Evolutionary conservation across 2,329 filamentous ascomycete genomes (phyloP).

Genomic region (Curvularia sp.): DNA sequence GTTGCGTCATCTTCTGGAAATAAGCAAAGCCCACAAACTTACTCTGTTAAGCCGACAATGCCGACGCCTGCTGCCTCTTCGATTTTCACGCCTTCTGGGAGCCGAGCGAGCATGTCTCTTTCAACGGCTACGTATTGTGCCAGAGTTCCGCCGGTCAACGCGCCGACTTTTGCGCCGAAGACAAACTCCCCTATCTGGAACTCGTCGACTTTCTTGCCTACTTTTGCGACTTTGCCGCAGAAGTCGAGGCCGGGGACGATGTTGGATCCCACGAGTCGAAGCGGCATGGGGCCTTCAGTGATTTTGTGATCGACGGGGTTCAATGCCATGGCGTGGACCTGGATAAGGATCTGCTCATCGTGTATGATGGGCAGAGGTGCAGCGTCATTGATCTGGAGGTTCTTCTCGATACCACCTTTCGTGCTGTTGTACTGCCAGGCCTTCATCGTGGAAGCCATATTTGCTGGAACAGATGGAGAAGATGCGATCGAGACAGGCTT

Average conservation of each 20-base stretch:
- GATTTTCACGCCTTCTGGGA: constrained; percentile 39
- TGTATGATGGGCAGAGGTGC: constrained; percentile 51
- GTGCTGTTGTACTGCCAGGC: constrained; percentile 64
- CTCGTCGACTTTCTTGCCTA: constrained; percentile 33
- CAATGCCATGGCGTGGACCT: constrained; percentile 61
- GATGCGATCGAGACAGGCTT: neutral
- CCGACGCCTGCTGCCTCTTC: constrained; percentile 50
- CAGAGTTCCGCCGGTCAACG: constrained; percentile 46
- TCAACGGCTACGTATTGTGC: constrained; percentile 49
- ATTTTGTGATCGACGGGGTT: constrained; percentile 73
- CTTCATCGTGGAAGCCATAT: constrained; percentile 57
- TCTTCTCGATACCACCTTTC: constrained; percentile 60
- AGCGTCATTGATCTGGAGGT: constrained; percentile 57
- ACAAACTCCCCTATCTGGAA: constrained; percentile 51
- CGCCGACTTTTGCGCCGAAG: constrained; percentile 48
- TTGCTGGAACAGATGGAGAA: neutral
- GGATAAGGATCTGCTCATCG: constrained; percentile 61
- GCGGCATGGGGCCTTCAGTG: constrained; percentile 56
- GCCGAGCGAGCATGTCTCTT: constrained; percentile 23
- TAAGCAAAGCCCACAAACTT: neutral
- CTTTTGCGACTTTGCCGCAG: constrained; percentile 58
- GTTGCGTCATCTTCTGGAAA: neutral
- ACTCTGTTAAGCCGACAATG: constrained; percentile 51
- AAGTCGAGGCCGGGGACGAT: constrained; percentile 60
- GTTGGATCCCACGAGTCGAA: constrained; percentile 48